Percentiles rank a stretch among this genome's conserved stretches.
Evolutionary conservation across 768 basidiomycete genomes (phyloP).

Genomic region (Pisolithus microcarpus): DNA sequence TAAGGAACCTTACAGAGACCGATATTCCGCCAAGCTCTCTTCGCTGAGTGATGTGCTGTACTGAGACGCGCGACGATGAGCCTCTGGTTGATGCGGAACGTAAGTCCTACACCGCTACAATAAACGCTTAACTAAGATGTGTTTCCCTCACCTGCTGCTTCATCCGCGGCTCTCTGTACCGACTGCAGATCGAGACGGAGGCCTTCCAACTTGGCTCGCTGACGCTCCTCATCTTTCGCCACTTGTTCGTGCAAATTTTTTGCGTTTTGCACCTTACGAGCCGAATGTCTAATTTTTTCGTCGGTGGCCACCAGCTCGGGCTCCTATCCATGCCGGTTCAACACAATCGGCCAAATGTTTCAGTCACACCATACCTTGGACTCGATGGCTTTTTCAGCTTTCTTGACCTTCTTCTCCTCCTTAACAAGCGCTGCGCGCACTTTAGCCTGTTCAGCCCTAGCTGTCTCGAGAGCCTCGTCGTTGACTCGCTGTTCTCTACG

Average conservation of each 20-base stretch:
- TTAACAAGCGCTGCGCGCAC: constrained; percentile 68
- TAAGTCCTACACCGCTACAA: too few relatives aligned
- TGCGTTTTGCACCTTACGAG: constrained; percentile 71
- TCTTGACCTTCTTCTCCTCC: constrained; percentile 84
- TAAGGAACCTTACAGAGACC: constrained; percentile 14
- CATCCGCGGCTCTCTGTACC: constrained; percentile 63
- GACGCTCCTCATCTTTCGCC: constrained; percentile 46
- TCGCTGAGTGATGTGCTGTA: constrained; percentile 74
- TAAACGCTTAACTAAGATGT: too few relatives aligned
- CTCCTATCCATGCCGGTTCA: constrained; percentile 40
- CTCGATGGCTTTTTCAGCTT: constrained; percentile 83
- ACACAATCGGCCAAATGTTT: not conserved
- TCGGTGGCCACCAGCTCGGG: constrained; percentile 81
- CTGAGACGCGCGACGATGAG: constrained; percentile 63
- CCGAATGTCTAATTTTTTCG: constrained; percentile 81
- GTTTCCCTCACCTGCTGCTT: constrained; percentile 60
- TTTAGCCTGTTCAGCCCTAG: constrained; percentile 74
- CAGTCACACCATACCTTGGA: constrained; percentile 48
- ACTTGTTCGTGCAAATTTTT: constrained; percentile 57
- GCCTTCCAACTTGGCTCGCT: constrained; percentile 45
- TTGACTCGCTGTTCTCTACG: constrained; percentile 62
- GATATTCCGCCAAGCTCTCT: constrained; percentile 82
- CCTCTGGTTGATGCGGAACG: constrained; percentile 39
- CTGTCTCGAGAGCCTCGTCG: constrained; percentile 65
- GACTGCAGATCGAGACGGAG: constrained; percentile 59